Evolutionary conservation across 2,329 filamentous ascomycete genomes (phyloP).

Genomic region (Tolypocladium capitatum): DNA sequence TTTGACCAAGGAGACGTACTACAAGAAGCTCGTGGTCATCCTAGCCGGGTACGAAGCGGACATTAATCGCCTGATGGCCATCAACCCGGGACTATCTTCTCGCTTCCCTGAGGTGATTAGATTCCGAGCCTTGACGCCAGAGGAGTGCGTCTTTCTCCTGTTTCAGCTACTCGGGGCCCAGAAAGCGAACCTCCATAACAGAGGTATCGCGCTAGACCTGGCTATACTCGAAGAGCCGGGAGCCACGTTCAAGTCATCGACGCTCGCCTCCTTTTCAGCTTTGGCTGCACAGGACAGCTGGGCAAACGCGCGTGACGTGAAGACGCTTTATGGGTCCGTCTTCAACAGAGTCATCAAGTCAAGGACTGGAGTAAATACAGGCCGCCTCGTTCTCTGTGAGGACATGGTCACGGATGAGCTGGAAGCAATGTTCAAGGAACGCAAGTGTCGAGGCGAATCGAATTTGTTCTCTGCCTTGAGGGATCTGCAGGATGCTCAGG

Average conservation of each 20-base stretch:
- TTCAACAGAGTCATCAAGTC: constrained; percentile 20
- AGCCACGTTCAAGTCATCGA: constrained; percentile 1
- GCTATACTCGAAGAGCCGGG: constrained; percentile 11
- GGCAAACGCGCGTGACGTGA: constrained; percentile 52
- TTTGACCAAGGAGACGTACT: constrained; percentile 41
- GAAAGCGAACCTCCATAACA: constrained; percentile 8
- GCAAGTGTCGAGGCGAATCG: no score
- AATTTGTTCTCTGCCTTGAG: no score
- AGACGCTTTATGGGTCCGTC: constrained; percentile 36
- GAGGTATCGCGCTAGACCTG: constrained; percentile 11
- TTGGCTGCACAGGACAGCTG: constrained; percentile 35
- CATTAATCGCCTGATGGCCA: constrained; percentile 47
- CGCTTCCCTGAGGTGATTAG: constrained; percentile 50
- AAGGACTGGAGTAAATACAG: constrained; percentile 7
- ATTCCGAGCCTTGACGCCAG: constrained; percentile 26
- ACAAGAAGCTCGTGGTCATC: constrained; percentile 49
- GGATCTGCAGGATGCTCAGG: no score
- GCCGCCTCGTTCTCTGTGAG: no score
- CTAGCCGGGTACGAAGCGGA: constrained; percentile 56
- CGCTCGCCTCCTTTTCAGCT: constrained; percentile 18
- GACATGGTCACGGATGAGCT: no score
- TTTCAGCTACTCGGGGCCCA: constrained; percentile 23
- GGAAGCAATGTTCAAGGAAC: no score
- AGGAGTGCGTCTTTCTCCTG: constrained; percentile 25
- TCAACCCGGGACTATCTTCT: constrained; percentile 50